Conservation (phyloP, 176 grass and related monocot genomes). For the Dactylis glomerata region DNA sequence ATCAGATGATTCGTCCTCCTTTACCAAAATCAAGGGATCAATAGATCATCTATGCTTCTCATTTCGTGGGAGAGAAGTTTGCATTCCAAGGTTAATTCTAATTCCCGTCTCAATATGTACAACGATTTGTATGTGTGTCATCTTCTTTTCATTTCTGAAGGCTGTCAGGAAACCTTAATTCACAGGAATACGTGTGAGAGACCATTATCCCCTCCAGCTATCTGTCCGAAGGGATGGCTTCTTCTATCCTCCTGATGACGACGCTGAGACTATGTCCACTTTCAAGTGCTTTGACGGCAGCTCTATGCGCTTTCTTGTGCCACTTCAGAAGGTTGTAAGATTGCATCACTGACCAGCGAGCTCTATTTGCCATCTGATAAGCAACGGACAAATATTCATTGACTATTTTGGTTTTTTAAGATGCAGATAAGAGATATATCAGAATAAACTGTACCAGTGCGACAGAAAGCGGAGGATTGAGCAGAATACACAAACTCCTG, state of each 20-base stretch:
- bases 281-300: conserved; percentile 74
- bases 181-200: neutral
- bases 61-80: neutral
- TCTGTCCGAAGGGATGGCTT: conserved; percentile 55
- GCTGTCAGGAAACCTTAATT: neutral
- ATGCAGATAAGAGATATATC: neutral
- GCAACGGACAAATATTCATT: conserved; percentile 9
- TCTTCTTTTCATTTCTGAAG: neutral
- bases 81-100: neutral
- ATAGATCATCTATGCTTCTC: neutral
- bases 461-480: conserved; percentile 71
- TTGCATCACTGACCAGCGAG: conserved; percentile 95
- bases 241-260: conserved; percentile 91
- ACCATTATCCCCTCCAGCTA: neutral
- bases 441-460: conserved; percentile 44
- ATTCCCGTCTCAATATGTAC: neutral
- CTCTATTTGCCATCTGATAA: conserved; percentile 89
- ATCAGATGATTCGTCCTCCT: neutral
- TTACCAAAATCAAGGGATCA: neutral
- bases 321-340: conserved; percentile 97
- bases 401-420: neutral
- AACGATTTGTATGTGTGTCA: neutral
- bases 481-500: conserved; percentile 71
- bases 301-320: conserved; percentile 85
- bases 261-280: conserved; percentile 59